Percentiles rank a stretch among this genome's conserved stretches.
These are phyloP conservation scores for Moesziomyces parantarcticus DNA, from an alignment of 1,284 basidiomycete species.

Conservation along the genomic window DNA sequence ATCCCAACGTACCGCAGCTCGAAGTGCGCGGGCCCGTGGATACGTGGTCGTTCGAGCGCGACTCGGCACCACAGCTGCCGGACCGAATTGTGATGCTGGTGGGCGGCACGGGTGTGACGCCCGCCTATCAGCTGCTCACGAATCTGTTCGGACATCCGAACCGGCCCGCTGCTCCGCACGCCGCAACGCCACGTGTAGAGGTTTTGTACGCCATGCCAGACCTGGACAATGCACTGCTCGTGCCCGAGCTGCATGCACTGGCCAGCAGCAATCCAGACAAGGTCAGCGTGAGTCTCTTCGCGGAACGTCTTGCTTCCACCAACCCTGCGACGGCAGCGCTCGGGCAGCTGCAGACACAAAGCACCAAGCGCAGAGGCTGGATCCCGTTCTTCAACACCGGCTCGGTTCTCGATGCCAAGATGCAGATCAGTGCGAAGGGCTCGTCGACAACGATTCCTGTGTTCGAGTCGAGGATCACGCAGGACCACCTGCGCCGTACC, in stretches of 20 bases:
- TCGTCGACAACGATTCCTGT: slow-evolving; percentile 20
- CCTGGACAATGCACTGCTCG: slow-evolving; percentile 25
- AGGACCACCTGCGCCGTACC: slow-evolving; percentile 18
- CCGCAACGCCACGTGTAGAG: slow-evolving; percentile 20
- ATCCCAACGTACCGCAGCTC: slow-evolving; percentile 20
- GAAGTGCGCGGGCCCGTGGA: slow-evolving; percentile 50
- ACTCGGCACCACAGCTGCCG: slow-evolving; percentile 12
- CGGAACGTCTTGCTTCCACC: slow-evolving; percentile 16
- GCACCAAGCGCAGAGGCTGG: background rate
- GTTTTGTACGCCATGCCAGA: slow-evolving; percentile 39
- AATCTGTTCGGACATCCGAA: slow-evolving; percentile 28
- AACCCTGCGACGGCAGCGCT: background rate
- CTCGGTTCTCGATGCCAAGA: slow-evolving; percentile 6
- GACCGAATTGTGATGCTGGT: slow-evolving; percentile 44
- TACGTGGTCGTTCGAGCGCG: slow-evolving; percentile 41
- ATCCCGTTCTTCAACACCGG: slow-evolving; percentile 8
- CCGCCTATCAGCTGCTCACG: slow-evolving; percentile 52
- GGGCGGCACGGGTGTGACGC: slow-evolving; percentile 55
- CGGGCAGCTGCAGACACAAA: background rate
- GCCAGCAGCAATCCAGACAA: slow-evolving; percentile 17
- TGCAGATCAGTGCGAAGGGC: slow-evolving; percentile 4
- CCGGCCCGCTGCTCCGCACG: background rate
- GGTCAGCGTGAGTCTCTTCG: slow-evolving; percentile 29
- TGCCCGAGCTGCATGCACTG: slow-evolving; percentile 38
- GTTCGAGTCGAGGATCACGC: slow-evolving; percentile 37